Evolutionary conservation across 768 basidiomycete genomes (phyloP).

Genomic region (Glaciozyma martinii): DNA sequence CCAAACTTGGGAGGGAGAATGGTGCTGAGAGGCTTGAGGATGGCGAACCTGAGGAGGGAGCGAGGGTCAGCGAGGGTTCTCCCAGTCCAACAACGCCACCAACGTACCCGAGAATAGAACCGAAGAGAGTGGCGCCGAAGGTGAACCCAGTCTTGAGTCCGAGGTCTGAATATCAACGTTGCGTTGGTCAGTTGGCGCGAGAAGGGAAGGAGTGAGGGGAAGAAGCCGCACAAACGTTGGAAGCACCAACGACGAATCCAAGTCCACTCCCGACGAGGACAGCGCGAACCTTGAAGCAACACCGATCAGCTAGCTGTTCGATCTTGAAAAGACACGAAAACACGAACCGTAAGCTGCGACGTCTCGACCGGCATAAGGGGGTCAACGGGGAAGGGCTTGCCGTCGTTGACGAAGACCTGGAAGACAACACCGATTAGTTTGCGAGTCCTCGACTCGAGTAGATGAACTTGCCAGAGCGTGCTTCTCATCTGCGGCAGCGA

Average conservation of each 20-base stretch:
- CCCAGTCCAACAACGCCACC: no score
- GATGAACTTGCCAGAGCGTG: no score
- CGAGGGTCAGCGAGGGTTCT: no score
- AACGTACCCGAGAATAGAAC: slow-evolving; percentile 40
- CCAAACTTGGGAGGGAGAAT: slow-evolving; percentile 35
- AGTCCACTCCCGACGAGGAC: slow-evolving; percentile 44
- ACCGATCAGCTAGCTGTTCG: no score
- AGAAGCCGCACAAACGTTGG: slow-evolving; percentile 41
- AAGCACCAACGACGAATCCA: slow-evolving; percentile 51
- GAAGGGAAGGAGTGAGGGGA: not conserved
- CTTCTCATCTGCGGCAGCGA: no score
- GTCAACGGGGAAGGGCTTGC: not conserved
- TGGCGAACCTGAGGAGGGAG: not conserved
- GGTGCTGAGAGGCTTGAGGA: not conserved
- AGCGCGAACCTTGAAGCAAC: no score
- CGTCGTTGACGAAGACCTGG: not conserved
- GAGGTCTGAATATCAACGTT: slow-evolving; percentile 44
- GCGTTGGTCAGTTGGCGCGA: not conserved
- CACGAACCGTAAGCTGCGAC: slow-evolving; percentile 15
- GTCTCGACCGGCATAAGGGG: slow-evolving; percentile 3
- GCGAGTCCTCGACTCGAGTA: not conserved
- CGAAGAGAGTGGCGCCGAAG: slow-evolving; percentile 57
- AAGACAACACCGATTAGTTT: not conserved
- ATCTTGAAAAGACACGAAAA: no score
- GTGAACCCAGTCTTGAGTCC: slow-evolving; percentile 62